These are phyloP conservation scores for Ogataea saltuana DNA, from an alignment of 805 yeast genomes.

Conservation along the genomic window DNA sequence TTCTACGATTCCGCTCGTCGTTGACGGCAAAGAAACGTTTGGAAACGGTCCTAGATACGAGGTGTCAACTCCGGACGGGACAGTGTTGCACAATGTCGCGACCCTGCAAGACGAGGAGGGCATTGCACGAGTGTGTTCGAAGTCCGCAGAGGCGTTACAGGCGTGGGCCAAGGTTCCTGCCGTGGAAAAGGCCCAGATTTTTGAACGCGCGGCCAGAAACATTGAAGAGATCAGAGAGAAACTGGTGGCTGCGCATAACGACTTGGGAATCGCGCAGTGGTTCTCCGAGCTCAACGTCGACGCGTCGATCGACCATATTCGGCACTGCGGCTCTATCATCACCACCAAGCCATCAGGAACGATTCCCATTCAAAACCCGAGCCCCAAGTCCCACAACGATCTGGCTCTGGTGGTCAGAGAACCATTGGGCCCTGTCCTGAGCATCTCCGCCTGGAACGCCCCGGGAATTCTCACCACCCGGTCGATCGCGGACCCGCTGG, in stretches of 20 bases:
- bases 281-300: conserved; percentile 38
- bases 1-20: conserved; percentile 13
- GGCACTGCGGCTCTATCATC: conserved; percentile 33
- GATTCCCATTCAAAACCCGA: conserved; percentile 24
- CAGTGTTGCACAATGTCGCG: conserved; percentile 11
- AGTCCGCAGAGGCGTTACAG: conserved; percentile 19
- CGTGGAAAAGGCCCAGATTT: conserved; percentile 15
- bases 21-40: conserved; percentile 2
- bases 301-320: conserved; percentile 33
- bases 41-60: conserved; percentile 5
- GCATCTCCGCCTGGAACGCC: conserved; percentile 53
- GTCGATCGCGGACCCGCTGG: conserved; percentile 44
- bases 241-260: conserved; percentile 28
- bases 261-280: conserved; percentile 40
- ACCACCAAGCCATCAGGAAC: conserved; percentile 20
- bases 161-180: conserved; percentile 20
- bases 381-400: conserved; percentile 3
- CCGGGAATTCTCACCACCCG: conserved; percentile 44
- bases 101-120: conserved; percentile 1
- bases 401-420: conserved; percentile 33
- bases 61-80: conserved; percentile 12
- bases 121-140: conserved; percentile 14
- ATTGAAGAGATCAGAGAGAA: conserved; percentile 16
- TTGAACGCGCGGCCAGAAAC: conserved; percentile 13
- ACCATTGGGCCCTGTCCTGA: conserved; percentile 48